Evolutionary conservation across 495 filamentous ascomycete genomes (phyloP).

Genomic region (Podospora pseudopauciseta): DNA sequence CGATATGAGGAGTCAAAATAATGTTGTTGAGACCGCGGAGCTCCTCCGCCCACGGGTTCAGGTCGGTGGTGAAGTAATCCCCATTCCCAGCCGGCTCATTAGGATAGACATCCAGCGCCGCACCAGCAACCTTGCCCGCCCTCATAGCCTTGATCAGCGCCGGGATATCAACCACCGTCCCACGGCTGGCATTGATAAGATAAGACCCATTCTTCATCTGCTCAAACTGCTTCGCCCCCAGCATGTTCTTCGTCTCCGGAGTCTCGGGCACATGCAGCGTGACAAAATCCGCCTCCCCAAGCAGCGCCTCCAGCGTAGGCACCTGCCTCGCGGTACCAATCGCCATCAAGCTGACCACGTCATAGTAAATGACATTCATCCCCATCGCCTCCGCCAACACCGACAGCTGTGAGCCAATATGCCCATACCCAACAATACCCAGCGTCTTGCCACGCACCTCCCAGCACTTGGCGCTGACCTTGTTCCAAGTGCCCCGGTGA

Average conservation of each 20-base stretch:
- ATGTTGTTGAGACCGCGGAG: conserved; percentile 84
- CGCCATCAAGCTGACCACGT: conserved; percentile 88
- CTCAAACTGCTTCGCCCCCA: conserved; percentile 69
- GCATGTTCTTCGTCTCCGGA: conserved; percentile 87
- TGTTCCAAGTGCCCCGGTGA: conserved; percentile 95
- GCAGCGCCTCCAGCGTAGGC: conserved; percentile 66
- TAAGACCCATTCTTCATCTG: conserved; percentile 92
- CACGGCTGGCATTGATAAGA: conserved; percentile 92
- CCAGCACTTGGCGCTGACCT: conserved; percentile 94
- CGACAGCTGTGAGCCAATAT: conserved; percentile 95
- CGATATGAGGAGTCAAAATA: conserved; percentile 94
- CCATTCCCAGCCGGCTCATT: conserved; percentile 91
- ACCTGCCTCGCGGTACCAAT: conserved; percentile 85
- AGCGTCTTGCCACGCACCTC: conserved; percentile 97
- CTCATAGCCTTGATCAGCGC: conserved; percentile 87
- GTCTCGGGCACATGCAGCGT: conserved; percentile 93
- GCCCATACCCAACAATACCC: conserved; percentile 94
- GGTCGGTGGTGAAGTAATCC: conserved; percentile 82
- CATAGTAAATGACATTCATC: conserved; percentile 95
- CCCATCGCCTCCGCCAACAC: conserved; percentile 97
- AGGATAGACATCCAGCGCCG: conserved; percentile 94
- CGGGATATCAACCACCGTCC: conserved; percentile 90
- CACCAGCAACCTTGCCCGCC: conserved; percentile 83
- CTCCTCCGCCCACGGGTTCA: conserved; percentile 85
- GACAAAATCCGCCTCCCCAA: conserved; percentile 82